phyloP scores from a whole-genome alignment of 306 rosid species.

The Dryas octopetala region DNA sequence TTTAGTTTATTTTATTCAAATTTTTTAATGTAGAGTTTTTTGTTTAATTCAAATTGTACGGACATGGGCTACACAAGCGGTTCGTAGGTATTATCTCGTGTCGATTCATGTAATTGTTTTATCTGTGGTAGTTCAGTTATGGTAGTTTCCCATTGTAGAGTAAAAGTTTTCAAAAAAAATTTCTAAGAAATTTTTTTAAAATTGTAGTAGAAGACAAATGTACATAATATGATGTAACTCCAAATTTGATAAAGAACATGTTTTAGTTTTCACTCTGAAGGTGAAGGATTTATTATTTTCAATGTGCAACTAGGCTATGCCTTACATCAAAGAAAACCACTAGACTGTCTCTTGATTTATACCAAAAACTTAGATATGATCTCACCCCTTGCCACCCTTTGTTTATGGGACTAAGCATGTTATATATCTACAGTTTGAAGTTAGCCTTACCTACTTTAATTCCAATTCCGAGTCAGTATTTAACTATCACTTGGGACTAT shows the following conservation, averaged over 20 bases:
- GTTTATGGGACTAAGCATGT: too few relatives aligned
- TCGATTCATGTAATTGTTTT: not conserved
- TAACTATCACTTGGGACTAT: not conserved
- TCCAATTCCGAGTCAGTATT: not conserved
- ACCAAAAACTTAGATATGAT: not conserved
- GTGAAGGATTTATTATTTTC: not conserved
- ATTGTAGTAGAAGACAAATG: not conserved
- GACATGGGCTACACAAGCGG: not conserved
- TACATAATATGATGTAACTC: not conserved
- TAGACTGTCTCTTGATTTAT: not conserved
- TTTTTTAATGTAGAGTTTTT: not conserved
- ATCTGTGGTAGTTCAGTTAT: not conserved
- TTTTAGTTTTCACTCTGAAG: not conserved
- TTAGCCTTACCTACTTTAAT: not conserved
- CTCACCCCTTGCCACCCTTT: not conserved
- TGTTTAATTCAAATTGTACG: not conserved
- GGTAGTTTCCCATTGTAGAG: not conserved
- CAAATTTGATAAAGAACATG: not conserved
- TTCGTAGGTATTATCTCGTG: not conserved
- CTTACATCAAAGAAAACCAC: too few relatives aligned
- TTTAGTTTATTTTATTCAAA: not conserved
- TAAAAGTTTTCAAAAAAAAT: not conserved
- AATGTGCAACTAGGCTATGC: too few relatives aligned
- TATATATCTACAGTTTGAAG: too few relatives aligned
- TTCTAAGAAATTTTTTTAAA: not conserved